Evolutionary conservation across 805 yeast species (phyloP).

Genomic region (Wickerhamiella alocasiicola): DNA sequence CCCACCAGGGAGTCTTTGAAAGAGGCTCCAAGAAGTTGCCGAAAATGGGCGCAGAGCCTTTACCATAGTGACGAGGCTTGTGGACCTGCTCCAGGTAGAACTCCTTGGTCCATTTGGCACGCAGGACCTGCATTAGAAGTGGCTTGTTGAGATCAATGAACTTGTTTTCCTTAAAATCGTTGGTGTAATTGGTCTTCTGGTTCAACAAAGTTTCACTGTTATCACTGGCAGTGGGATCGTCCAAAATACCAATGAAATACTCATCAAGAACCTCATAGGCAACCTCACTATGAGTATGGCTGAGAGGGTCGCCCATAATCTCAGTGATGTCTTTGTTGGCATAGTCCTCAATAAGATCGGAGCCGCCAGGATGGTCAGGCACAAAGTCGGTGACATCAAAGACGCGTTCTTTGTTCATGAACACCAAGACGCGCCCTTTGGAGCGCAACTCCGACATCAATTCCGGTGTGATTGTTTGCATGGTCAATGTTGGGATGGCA

Average conservation of each 20-base stretch:
- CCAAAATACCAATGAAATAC: constrained; percentile 52
- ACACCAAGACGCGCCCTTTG: constrained; percentile 45
- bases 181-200: constrained; percentile 63
- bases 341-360: constrained; percentile 36
- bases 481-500: too few relatives aligned
- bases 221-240: constrained; percentile 55
- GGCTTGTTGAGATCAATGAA: constrained; percentile 81
- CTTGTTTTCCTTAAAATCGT: constrained; percentile 63
- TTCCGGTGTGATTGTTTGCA: constrained; percentile 2
- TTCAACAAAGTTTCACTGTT: constrained; percentile 36
- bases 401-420: constrained; percentile 64
- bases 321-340: constrained; percentile 40
- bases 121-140: constrained; percentile 64
- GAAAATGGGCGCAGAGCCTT: constrained; percentile 90
- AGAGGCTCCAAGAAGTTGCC: constrained; percentile 92
- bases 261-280: constrained; percentile 83
- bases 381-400: constrained; percentile 69
- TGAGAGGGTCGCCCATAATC: constrained; percentile 56
- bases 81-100: constrained; percentile 94
- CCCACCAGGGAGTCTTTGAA: constrained; percentile 88
- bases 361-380: constrained; percentile 65
- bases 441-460: constrained; percentile 11
- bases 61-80: constrained; percentile 95
- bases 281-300: constrained; percentile 71
- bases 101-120: constrained; percentile 66